phyloP scores from a whole-genome alignment of 306 rosid species.

The Quercus suber region DNA sequence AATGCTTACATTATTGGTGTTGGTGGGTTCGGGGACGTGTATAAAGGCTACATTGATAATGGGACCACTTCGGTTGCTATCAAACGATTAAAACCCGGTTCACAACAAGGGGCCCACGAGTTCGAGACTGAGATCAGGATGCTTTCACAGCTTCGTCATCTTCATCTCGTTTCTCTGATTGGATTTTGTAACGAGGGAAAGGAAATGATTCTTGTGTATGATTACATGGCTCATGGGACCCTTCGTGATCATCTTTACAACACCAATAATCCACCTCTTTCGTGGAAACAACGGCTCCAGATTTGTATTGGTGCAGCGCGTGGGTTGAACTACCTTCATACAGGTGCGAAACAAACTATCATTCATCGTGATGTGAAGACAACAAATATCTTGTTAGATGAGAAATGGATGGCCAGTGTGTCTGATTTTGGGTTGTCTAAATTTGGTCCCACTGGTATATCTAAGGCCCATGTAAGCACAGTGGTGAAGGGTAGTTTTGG shows the following conservation, averaged over 20 bases:
- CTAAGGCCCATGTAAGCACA: slow-evolving; percentile 16
- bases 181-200: slow-evolving; percentile 20
- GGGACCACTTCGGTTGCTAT: slow-evolving; percentile 20
- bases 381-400: slow-evolving; percentile 22
- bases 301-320: slow-evolving; percentile 1
- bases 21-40: slow-evolving; percentile 48
- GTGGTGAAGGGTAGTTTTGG: slow-evolving; percentile 31
- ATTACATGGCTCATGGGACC: slow-evolving; percentile 30
- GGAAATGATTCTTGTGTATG: slow-evolving; percentile 40
- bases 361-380: slow-evolving; percentile 34
- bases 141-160: slow-evolving; percentile 20
- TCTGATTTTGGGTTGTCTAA: slow-evolving; percentile 29
- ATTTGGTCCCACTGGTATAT: neutral
- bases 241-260: slow-evolving; percentile 30
- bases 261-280: slow-evolving; percentile 1
- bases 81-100: slow-evolving; percentile 36
- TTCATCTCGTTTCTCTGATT: slow-evolving; percentile 28
- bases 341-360: slow-evolving; percentile 3
- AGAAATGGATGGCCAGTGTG: slow-evolving; percentile 23
- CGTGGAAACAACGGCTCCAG: slow-evolving; percentile 20
- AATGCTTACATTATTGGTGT: slow-evolving; percentile 20
- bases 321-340: slow-evolving; percentile 30
- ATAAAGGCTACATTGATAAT: slow-evolving; percentile 21
- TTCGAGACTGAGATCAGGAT: slow-evolving; percentile 31
- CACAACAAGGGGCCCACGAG: slow-evolving; percentile 36